These are phyloP conservation scores for Fonsecaea nubica DNA, from an alignment of 2,329 filamentous ascomycete genomes.

Conservation along the genomic window DNA sequence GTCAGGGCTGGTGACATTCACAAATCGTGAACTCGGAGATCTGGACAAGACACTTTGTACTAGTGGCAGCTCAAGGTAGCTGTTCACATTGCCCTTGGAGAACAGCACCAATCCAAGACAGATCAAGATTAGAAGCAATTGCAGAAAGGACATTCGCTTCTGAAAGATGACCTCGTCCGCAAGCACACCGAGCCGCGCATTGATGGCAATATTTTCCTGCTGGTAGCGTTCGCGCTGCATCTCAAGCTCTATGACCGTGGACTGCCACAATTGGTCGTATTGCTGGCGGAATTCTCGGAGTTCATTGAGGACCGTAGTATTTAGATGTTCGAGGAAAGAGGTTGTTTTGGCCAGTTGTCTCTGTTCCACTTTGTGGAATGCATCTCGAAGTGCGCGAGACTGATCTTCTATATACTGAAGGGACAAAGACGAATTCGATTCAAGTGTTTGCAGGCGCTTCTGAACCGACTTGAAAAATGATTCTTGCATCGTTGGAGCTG, in stretches of 20 bases:
- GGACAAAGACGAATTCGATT: conserved; percentile 89
- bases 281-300: conserved; percentile 77
- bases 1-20: conserved; percentile 30
- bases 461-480: conserved; percentile 97
- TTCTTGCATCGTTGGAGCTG: conserved; percentile 87
- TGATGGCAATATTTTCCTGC: conserved; percentile 81
- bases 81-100: conserved; percentile 51
- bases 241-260: conserved; percentile 88
- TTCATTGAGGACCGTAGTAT: conserved; percentile 83
- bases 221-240: conserved; percentile 84
- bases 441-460: conserved; percentile 87
- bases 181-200: conserved; percentile 78
- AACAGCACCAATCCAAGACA: conserved; percentile 90
- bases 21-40: conserved; percentile 47
- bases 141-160: conserved; percentile 92
- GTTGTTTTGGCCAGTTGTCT: conserved; percentile 84
- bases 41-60: conserved; percentile 55
- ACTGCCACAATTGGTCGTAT: conserved; percentile 97
- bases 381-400: conserved; percentile 85
- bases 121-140: conserved; percentile 83
- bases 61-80: conserved; percentile 55
- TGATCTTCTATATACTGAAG: conserved; percentile 97
- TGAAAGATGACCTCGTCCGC: conserved; percentile 87
- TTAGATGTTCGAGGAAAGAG: conserved; percentile 81
- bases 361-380: conserved; percentile 84